Evolutionary conservation across 768 basidiomycete genomes (phyloP), one percentile per base, ranked within the genome.

Genomic region (Rhizopogon roseolus): DNA sequence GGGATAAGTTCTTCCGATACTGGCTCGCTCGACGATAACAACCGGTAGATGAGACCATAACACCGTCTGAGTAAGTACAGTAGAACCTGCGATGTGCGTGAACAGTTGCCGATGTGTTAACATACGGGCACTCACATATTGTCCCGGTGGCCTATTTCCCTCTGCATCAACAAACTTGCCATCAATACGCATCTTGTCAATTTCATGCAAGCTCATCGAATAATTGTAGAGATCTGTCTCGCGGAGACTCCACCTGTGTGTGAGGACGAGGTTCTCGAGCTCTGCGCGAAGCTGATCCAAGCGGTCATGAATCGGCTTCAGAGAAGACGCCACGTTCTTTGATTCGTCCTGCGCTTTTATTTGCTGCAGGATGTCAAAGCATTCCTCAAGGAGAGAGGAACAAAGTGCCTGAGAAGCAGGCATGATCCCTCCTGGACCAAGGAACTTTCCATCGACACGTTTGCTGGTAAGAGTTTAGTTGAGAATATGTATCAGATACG

Each of bases 1-100:
- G 95, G 95, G 90, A 98, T 98, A 14, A 99, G 74, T 69, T 98
- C 97, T 70, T 99, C 97, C 0, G 93, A 96, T 2, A 99, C 94
- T 0, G 97, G 97, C 71, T 98, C 96, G 57, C 90, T 93, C 17
- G 93, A 93, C 25, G 93, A 94, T 57, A 99, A 81, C 46, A 99
- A 71, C 28, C 88, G 81, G 69, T 98, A 98, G 61, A 97, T 95
- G 49, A 98, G 80, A 57, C 96, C 96, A 68, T 98, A 95, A 75
- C 97, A 99, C 66, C 96, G 82, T 62, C 96, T 76, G 50, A 99
- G 76, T 37, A 98, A 81, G 68, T 97, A 99, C 22, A 99, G 78
- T 42, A 98, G 74, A 22, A 95, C 93, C 95, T 98, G 56, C 6
- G 5, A 27, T 16, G 14, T 22, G 14, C 41, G 19, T 38, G 8